Base-by-base conservation (phyloP, 2,329 filamentous ascomycete genomes). In the Claviceps monticola region DNA sequence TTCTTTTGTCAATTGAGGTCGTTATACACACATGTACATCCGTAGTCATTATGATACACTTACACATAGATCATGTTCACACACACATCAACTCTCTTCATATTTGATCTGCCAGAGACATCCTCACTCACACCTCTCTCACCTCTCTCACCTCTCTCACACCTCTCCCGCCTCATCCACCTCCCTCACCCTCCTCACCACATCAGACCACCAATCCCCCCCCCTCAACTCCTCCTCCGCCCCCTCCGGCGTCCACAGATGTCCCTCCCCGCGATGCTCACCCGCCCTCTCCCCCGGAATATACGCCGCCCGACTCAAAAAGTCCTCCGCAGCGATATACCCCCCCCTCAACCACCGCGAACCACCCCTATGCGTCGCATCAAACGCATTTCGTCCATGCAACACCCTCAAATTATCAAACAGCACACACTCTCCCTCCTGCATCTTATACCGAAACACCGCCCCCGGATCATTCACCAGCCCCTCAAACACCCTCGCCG, bases 321-420 rank as follows among this genome's bases (percentile, higher is more conserved):
- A 73, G 53, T 72, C 71, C 51, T 73, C 65, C 4, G 66, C 60
- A 55, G 85, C 79, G 29, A 96, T 74, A 67, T 97, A 98, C 0
- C 87, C 79, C 4, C 93, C 93, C 59, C 87, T 86, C 51, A 97
- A 68, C 86, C 88, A 95, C 50, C 91, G 74, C 55, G 82, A 76
- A 1, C 86, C 86, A 6, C 75, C 74, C 0, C 68, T 68, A 34
- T 11, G 29, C 0, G 73, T 68, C 0, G 61, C 56, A 62, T 91
- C 81, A 66, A 97, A 97, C 34, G 81, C 79, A 16, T 74, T 76
- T 4, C 93, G 74, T 0, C 89, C 91, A 70, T 97, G 93, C 62
- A 95, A 67, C n/a, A 95, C 74, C 17, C 91, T 76, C 54, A 81
- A 70, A 63, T 97, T 97, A 64, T 95, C 84, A 63, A 98, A 97